phyloP scores from a whole-genome alignment of 2,329 filamentous ascomycete species.

The Clarireedia monteithiana region DNA sequence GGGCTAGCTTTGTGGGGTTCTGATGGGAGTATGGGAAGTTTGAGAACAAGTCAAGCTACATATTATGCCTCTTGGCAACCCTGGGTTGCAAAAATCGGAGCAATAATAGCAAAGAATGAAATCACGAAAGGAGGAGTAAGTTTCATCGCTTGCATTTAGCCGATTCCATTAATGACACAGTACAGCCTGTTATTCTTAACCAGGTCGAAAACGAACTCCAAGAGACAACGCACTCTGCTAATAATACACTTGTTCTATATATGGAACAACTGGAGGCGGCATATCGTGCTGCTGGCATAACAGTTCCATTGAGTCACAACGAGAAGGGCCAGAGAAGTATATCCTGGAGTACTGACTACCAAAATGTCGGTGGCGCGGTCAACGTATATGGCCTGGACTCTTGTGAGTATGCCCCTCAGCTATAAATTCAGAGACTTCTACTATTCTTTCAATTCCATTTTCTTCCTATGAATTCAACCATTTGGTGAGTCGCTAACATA shows the following conservation, averaged over 20 bases:
- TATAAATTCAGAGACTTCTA: too few species aligned
- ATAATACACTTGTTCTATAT: constrained; percentile 40
- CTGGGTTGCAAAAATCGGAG: constrained; percentile 38
- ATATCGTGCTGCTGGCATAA: constrained; percentile 38
- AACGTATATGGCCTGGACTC: constrained; percentile 41
- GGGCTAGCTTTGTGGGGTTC: constrained; percentile 39
- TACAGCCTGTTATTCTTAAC: constrained; percentile 39
- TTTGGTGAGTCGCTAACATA: background rate
- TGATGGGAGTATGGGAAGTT: constrained; percentile 37
- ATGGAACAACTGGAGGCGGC: constrained; percentile 44
- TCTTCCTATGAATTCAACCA: too few species aligned
- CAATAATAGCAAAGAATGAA: constrained; percentile 41
- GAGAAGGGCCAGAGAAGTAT: constrained; percentile 41
- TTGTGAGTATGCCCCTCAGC: constrained; percentile 17
- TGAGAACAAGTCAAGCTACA: constrained; percentile 36
- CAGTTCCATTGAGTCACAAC: constrained; percentile 42
- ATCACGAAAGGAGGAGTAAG: constrained; percentile 40
- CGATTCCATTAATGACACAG: constrained; percentile 27
- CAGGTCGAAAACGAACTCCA: constrained; percentile 48
- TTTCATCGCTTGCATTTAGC: constrained; percentile 28
- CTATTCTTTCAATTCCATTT: background rate
- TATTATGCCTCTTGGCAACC: constrained; percentile 40
- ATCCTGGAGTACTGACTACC: constrained; percentile 47
- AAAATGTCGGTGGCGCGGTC: constrained; percentile 47
- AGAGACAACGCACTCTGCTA: constrained; percentile 35